Evolutionary conservation across 2,329 filamentous ascomycete species (phyloP), one percentile per base, ranked within the genome.

Genomic region (Hypoxylon sp.): DNA sequence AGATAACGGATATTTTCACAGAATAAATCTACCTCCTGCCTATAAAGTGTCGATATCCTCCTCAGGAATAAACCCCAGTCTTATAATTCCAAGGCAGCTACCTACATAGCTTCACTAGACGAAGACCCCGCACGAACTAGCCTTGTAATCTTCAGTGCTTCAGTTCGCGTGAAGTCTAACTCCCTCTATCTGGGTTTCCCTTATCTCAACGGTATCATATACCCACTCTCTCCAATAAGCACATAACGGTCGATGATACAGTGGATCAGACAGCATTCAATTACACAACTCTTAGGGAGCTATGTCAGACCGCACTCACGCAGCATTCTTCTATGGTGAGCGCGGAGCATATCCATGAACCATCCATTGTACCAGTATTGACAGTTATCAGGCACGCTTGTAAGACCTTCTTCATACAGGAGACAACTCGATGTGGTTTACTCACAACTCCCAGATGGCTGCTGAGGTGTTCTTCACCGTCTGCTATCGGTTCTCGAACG

Each of bases 391-490:
- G 82, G 81, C 62, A 83, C 81, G 10, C 64, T 84, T 72, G 81
- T 75, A 48, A 69, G 59, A 37, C 13, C 7, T 6, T 51, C 27
- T 21, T 50, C 13, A 10, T 11, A 10, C 6, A 56, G 35, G 17
- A 6, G 5, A 1, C 44, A 19, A 29, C 42, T 27, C 46, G 24
- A 31, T 29, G 51, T 46, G 13, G 19, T 17, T 59, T 73, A 50
- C 65, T 72, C 15, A 75, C 37, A 17, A 62, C 3, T 52, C 11
- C 6, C 52, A 86, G 76, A 98, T 98, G 94, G 92, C 91, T n/a
- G 89, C 92, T 0, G 88, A 92, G 75, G 90, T 98, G 75, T 93
- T 98, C 73, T 91, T 92, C 81, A 91, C 92, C 35, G 94, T 97
- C 47, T 93, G 93, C 79, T 93, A 94, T 80, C 88, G 89, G 72